Conservation (phyloP, 208 protist genomes). For the Trypanosomatidae sp. region DNA sequence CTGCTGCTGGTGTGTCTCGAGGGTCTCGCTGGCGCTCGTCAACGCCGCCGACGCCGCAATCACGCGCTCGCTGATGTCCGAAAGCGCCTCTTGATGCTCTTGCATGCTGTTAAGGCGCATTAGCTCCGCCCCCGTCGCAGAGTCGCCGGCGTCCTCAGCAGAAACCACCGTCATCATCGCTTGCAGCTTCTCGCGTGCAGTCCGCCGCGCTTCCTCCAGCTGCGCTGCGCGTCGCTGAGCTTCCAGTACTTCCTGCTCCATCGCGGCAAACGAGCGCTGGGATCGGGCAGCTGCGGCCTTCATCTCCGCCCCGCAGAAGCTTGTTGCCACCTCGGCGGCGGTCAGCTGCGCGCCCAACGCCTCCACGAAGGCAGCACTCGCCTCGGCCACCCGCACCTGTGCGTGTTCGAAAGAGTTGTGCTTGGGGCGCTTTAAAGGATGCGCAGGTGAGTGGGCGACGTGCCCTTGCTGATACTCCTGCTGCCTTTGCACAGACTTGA, state of each 20-base stretch:
- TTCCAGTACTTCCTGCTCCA: constrained; percentile 5
- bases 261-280: background rate
- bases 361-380: background rate
- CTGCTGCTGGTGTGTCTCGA: background rate
- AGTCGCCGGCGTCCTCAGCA: background rate
- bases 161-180: background rate
- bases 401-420: background rate
- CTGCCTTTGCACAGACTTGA: background rate
- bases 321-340: background rate
- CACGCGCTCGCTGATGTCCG: constrained; percentile 4
- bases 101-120: background rate
- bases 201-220: background rate
- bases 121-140: background rate
- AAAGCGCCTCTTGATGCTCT: background rate
- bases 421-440: background rate
- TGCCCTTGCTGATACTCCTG: background rate
- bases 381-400: background rate
- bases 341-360: background rate
- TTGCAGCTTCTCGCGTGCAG: constrained; percentile 2
- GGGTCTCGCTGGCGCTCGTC: background rate
- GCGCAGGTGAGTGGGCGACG: background rate
- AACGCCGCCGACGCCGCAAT: background rate
- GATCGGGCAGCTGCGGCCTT: background rate
- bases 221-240: background rate
- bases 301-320: constrained; percentile 1